phyloP scores from a whole-genome alignment of 2,329 filamentous ascomycete species.

The Colletotrichum agaves region DNA sequence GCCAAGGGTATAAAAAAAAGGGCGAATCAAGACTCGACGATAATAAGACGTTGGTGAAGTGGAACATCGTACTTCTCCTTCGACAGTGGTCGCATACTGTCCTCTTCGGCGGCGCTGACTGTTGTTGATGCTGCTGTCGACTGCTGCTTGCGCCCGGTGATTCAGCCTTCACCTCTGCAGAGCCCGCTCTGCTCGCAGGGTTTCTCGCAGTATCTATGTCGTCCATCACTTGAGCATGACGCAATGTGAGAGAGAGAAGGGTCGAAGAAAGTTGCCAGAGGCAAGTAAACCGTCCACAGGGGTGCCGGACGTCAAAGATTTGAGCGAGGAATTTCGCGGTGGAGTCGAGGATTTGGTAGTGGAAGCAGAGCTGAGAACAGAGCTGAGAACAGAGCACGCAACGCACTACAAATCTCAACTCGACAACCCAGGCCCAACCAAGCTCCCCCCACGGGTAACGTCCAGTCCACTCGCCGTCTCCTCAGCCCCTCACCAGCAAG shows the following conservation, averaged over 20 bases:
- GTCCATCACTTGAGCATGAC: conserved; percentile 36
- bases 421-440: conserved; percentile 2
- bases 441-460: conserved; percentile 22
- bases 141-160: conserved; percentile 32
- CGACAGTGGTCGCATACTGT: conserved; percentile 60
- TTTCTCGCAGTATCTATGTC: conserved; percentile 37
- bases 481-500: conserved; percentile 32
- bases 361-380: conserved; percentile 10
- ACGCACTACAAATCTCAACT: conserved; percentile 11
- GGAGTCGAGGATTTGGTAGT: conserved; percentile 22
- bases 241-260: conserved; percentile 18
- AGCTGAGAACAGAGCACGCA: background rate
- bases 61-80: conserved; percentile 50
- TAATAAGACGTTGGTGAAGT: conserved; percentile 22
- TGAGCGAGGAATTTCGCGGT: conserved; percentile 37
- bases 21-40: conserved; percentile 10
- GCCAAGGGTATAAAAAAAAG: background rate
- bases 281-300: conserved; percentile 28
- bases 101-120: conserved; percentile 43
- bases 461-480: conserved; percentile 21
- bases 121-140: conserved; percentile 21
- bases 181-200: conserved; percentile 36
- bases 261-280: conserved; percentile 16
- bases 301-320: conserved; percentile 31
- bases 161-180: conserved; percentile 37